Evolutionary conservation across 2,329 filamentous ascomycete species (phyloP).

Genomic region (Talaromyces sp.): DNA sequence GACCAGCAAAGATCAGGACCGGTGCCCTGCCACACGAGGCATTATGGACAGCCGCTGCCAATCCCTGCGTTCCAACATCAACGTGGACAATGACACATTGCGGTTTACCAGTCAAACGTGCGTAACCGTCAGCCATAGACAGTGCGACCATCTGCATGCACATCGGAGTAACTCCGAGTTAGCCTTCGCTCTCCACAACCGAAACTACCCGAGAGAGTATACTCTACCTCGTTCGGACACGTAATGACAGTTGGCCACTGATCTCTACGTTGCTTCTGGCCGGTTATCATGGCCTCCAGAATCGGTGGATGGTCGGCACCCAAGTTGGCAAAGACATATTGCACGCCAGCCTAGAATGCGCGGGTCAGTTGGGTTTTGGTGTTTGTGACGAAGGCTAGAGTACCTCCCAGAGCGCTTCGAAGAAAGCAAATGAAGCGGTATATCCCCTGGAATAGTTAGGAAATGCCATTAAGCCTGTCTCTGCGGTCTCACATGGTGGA

Average conservation of each 20-base stretch:
- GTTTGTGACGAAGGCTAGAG: constrained; percentile 30
- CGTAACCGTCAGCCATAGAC: constrained; percentile 78
- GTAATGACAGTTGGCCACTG: constrained; percentile 70
- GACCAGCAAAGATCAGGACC: constrained; percentile 70
- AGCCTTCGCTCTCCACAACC: constrained; percentile 10
- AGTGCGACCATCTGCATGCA: constrained; percentile 67
- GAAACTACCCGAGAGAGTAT: neutral
- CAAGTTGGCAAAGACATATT: constrained; percentile 48
- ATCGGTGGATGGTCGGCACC: constrained; percentile 64
- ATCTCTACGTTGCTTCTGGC: constrained; percentile 59
- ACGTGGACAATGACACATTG: constrained; percentile 77
- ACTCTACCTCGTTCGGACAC: constrained; percentile 67
- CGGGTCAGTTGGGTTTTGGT: constrained; percentile 3
- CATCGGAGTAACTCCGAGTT: constrained; percentile 4
- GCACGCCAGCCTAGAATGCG: constrained; percentile 40
- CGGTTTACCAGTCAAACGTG: constrained; percentile 63
- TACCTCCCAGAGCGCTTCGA: constrained; percentile 72
- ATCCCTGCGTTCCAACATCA: constrained; percentile 73
- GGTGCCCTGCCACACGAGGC: constrained; percentile 68
- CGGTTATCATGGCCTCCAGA: constrained; percentile 74
- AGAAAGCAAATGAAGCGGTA: constrained; percentile 75
- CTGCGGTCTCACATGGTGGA: neutral
- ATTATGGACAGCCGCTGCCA: constrained; percentile 74
- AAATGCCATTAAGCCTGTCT: neutral
- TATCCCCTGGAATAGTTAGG: constrained; percentile 36